Percentiles rank a stretch among this genome's conserved stretches.
Evolutionary conservation across 2,329 filamentous ascomycete genomes (phyloP).

Genomic region (Hymenoscyphus fructigenus): DNA sequence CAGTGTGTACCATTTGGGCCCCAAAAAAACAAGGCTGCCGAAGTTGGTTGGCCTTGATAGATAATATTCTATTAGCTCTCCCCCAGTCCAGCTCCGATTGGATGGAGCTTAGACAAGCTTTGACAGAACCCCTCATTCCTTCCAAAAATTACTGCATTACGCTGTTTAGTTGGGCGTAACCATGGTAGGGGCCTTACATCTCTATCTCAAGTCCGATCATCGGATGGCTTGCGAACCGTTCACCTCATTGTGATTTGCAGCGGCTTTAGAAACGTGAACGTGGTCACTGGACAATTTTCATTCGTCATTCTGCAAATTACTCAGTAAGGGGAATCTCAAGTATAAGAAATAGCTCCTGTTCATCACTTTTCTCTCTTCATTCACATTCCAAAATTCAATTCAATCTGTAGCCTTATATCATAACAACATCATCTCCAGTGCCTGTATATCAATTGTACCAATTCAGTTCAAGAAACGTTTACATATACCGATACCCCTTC

Average conservation of each 20-base stretch:
- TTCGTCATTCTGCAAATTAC: neutral
- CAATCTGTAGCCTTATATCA: neutral
- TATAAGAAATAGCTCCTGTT: neutral
- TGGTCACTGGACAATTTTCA: neutral
- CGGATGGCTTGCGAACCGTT: neutral
- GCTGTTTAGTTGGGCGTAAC: neutral
- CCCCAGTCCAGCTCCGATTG: neutral
- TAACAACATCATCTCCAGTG: neutral
- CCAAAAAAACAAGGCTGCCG: neutral
- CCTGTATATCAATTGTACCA: neutral
- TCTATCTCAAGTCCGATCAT: neutral
- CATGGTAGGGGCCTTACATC: neutral
- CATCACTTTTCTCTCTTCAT: neutral
- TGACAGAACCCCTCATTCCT: neutral
- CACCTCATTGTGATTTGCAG: neutral
- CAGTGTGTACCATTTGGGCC: neutral
- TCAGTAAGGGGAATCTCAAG: neutral
- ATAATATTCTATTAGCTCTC: neutral
- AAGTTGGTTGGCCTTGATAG: neutral
- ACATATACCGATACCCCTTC: neutral
- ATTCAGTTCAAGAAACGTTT: neutral
- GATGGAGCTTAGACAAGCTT: neutral
- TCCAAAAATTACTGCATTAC: neutral
- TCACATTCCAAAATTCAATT: neutral
- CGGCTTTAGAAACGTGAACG: neutral